Evolutionary conservation across 2,329 filamentous ascomycete genomes (phyloP).

Genomic region (Fusarium tricinctum): DNA sequence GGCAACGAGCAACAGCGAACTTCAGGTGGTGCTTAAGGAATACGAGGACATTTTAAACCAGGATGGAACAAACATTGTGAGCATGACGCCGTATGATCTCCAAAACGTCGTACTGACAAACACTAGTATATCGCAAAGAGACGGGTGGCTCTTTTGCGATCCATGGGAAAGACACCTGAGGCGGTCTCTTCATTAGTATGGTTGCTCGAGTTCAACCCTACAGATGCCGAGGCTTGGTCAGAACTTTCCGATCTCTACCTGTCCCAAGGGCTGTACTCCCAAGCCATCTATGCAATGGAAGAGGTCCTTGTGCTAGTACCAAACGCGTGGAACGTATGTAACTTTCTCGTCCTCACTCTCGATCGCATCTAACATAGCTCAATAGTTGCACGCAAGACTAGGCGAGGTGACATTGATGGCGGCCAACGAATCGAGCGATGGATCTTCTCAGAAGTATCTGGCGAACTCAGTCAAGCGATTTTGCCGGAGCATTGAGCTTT

Average conservation of each 20-base stretch:
- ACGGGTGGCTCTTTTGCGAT: conserved; percentile 82
- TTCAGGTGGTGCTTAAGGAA: conserved; percentile 78
- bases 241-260: conserved; percentile 92
- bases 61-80: conserved; percentile 84
- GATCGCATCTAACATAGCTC: conserved; percentile 38
- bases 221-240: conserved; percentile 92
- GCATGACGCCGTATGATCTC: conserved; percentile 46
- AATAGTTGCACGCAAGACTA: conserved; percentile 86
- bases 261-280: conserved; percentile 80
- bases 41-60: conserved; percentile 83
- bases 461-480: conserved; percentile 86
- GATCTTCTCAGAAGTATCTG: conserved; percentile 66
- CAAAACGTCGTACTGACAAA: conserved; percentile 41
- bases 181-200: conserved; percentile 80
- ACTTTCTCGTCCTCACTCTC: conserved; percentile 3
- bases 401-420: conserved; percentile 87
- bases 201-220: conserved; percentile 86
- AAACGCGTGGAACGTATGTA: conserved; percentile 92
- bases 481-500: conserved; percentile 91
- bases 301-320: conserved; percentile 89
- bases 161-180: conserved; percentile 77
- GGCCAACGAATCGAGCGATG: conserved; percentile 60
- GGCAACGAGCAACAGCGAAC: conserved; percentile 73
- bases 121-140: conserved; percentile 86
- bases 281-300: conserved; percentile 90